Evolutionary conservation across 1,284 basidiomycete species (phyloP).

Genomic region (Tylopilus sp.): DNA sequence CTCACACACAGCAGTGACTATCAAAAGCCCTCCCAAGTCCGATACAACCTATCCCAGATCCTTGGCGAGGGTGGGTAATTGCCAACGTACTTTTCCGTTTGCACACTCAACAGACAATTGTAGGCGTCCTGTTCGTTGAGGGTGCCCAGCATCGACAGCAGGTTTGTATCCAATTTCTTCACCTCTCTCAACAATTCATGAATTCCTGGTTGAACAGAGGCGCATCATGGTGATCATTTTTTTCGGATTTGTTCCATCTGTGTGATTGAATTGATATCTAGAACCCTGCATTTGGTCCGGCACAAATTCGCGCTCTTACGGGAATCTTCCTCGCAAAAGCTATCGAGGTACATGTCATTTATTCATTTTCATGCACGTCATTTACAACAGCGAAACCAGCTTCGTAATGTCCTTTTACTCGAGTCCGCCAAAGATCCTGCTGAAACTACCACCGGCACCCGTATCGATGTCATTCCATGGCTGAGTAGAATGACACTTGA

Average conservation of each 20-base stretch:
- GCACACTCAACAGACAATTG: background rate
- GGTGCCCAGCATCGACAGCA: slow-evolving; percentile 30
- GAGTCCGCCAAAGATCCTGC: slow-evolving; percentile 29
- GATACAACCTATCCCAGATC: slow-evolving; percentile 21
- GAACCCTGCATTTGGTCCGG: slow-evolving; percentile 62
- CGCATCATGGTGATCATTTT: slow-evolving; percentile 24
- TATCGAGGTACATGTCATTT: slow-evolving; percentile 38
- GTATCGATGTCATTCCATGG: slow-evolving; percentile 55
- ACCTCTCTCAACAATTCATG: background rate
- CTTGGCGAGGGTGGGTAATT: slow-evolving; percentile 32
- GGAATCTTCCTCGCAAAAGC: slow-evolving; percentile 56
- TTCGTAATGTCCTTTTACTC: slow-evolving; percentile 45
- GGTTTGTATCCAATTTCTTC: slow-evolving; percentile 9
- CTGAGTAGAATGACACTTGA: slow-evolving; percentile 62
- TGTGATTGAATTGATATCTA: slow-evolving; percentile 16
- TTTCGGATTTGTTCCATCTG: background rate
- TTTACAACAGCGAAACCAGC: slow-evolving; percentile 28
- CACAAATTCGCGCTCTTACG: slow-evolving; percentile 55
- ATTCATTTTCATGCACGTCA: background rate
- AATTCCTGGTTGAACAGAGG: slow-evolving; percentile 21
- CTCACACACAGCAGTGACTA: slow-evolving; percentile 39
- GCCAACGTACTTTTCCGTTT: background rate
- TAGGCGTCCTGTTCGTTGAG: slow-evolving; percentile 26
- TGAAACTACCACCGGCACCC: slow-evolving; percentile 13
- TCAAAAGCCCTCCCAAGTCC: slow-evolving; percentile 33